Percentiles rank a stretch among this genome's conserved stretches.
Evolutionary conservation across 495 filamentous ascomycete species (phyloP).

Genomic region (Trichoderma reesei): DNA sequence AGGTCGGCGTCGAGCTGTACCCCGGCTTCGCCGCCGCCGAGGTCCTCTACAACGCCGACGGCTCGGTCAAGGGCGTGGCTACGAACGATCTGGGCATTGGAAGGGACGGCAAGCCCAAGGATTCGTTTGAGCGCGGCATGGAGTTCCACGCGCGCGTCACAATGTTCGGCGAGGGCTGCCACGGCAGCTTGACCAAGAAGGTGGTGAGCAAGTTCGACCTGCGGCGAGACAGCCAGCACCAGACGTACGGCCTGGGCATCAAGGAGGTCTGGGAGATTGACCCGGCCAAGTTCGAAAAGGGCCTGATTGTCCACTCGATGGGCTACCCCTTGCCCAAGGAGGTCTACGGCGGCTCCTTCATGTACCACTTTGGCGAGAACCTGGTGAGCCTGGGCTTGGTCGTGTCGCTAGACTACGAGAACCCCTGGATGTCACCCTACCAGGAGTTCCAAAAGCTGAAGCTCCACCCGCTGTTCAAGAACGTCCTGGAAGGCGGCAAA

Average conservation of each 20-base stretch:
- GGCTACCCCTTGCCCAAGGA: slow-evolving; percentile 82
- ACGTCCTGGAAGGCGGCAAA: slow-evolving; percentile 82
- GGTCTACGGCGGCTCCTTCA: slow-evolving; percentile 93
- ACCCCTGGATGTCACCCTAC: slow-evolving; percentile 95
- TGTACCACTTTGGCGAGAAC: slow-evolving; percentile 99
- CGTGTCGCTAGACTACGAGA: slow-evolving; percentile 89
- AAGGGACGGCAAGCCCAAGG: slow-evolving; percentile 74
- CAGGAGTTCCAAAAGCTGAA: slow-evolving; percentile 98
- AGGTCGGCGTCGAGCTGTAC: slow-evolving; percentile 96
- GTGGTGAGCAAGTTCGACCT: slow-evolving; percentile 93
- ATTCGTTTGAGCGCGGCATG: slow-evolving; percentile 94
- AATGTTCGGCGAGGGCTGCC: slow-evolving; percentile 91
- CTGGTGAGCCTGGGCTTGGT: slow-evolving; percentile 90
- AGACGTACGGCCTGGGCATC: slow-evolving; percentile 89
- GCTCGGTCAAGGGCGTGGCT: slow-evolving; percentile 85
- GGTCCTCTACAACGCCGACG: slow-evolving; percentile 76
- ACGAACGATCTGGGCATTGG: slow-evolving; percentile 89
- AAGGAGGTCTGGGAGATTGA: slow-evolving; percentile 98
- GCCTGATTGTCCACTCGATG: slow-evolving; percentile 82
- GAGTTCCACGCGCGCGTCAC: slow-evolving; percentile 94
- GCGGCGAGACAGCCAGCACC: slow-evolving; percentile 75
- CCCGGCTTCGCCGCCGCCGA: slow-evolving; percentile 93
- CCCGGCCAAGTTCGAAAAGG: slow-evolving; percentile 84
- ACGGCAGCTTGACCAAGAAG: slow-evolving; percentile 92
- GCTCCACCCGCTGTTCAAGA: slow-evolving; percentile 81